Evolutionary conservation across 257 asterid species (phyloP), one percentile per base, ranked within the genome.

Genomic region (Solanum piurae): DNA sequence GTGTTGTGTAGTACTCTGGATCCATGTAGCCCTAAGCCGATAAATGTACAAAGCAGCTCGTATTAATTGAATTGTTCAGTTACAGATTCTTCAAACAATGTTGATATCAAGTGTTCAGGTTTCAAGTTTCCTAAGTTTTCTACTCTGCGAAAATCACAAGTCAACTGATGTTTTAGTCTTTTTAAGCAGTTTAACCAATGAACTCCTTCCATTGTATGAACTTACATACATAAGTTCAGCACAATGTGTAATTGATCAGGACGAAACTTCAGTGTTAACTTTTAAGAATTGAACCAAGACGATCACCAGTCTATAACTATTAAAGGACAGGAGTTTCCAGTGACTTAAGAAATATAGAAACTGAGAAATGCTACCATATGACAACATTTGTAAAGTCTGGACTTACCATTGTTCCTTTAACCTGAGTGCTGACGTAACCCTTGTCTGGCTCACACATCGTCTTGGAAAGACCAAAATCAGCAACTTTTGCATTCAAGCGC

Each of bases 381-480:
- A 42, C 18, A 42, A 42, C 38, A 42, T 42, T 20, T 58, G 25
- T 38, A 52, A 49, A 6, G 60, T 85, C 18, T 85, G 60, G 12
- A 85, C 87, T 40, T 85, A 85, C 88, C 79, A 87, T 34, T 87
- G 88, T 87, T 36, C 88, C 88, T 76, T 87, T 87, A 34, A 87
- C 88, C 83, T 87, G 88, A 58, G 88, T 87, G 68, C 64, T 77
- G 80, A 87, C 68, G 2, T 87, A 69, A 25, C 88, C 88, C 20
- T 87, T 87, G 29, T 79, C 88, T 16, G 88, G 42, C n/a, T 87
- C 88, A 34, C 2, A 18, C 88, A 87, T 44, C 7, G 21, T 64
- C 58, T 87, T 87, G 31, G 88, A 87, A 46, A 87, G 86, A 79
- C 88, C 88, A 76, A 87, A 87, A 87, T 87, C 88, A 75, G 80